Evolutionary conservation across 257 asterid genomes (phyloP), one percentile per base, ranked within the genome.

Genomic region (Solanum bulbocastanum): DNA sequence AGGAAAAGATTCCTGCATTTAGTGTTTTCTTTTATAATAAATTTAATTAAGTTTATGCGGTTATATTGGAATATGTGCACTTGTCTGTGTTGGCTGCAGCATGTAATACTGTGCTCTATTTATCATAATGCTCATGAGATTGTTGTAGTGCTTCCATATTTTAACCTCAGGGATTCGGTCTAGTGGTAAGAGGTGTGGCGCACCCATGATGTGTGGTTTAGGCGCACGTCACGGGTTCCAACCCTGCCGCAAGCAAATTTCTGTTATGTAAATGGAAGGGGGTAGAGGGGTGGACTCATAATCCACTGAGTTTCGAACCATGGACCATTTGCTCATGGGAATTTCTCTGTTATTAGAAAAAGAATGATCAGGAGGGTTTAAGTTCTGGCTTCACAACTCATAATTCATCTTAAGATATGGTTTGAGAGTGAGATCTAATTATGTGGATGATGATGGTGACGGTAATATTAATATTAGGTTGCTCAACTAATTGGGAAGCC

Each of bases 401-500:
- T 32, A 46, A n/a, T 81, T 81, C 85, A 18, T 81, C 22, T 81
- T 81, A 42, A 76, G 65, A 14, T 42, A 25, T 25, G 23, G 37
- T 44, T 42, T 78, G 65, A 78, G 84, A 40, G 65, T 78, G 84
- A 79, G 15, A 46, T 46, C 58, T 46, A 18, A 27, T 44, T 46
- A 81, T 15, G 68, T 46, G 68, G 85, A 46, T 30, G 16, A 5
- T 79, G 66, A 46, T 71, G 14, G n/a, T 86, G 30, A 62, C 18
- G 3, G 2, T 56, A 44, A 5, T 49, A 52, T 52, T 52, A 52
- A 16, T 72, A 46, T 72, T 92, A 97, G 99, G 88, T 96, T n/a
- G 99, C 99, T 23, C 99, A 97, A 91, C 90, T 97, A 60, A 42
- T 97, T 42, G 99, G 99, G 89, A 97, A 97, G 90, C 99, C 99